phyloP scores from a whole-genome alignment of 352 stramenopile genomes.

The Phytophthora colocasiae region DNA sequence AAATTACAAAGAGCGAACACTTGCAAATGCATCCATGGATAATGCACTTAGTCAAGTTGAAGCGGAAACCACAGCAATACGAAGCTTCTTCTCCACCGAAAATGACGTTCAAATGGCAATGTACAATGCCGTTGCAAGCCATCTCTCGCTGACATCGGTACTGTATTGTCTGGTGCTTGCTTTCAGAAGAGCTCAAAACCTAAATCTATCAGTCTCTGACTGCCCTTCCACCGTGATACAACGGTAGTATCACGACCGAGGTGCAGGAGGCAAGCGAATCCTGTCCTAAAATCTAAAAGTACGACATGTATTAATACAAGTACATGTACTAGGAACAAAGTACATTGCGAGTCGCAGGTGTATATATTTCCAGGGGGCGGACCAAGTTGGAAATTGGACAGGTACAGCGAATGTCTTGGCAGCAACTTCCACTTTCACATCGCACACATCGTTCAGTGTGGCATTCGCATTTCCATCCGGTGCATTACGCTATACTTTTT shows the following conservation, averaged over 20 bases:
- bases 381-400: constrained; percentile 2
- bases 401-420: not conserved
- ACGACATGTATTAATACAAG: too few relatives aligned
- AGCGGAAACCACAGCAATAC: too few relatives aligned
- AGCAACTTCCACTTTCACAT: constrained; percentile 4
- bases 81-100: too few relatives aligned
- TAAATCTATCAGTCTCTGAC: too few relatives aligned
- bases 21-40: too few relatives aligned
- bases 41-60: too few relatives aligned
- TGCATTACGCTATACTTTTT: constrained; percentile 2
- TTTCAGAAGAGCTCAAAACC: too few relatives aligned
- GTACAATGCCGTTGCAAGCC: too few relatives aligned
- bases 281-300: too few relatives aligned
- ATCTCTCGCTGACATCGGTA: not conserved
- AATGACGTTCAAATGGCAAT: too few relatives aligned
- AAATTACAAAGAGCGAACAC: too few relatives aligned
- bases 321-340: too few relatives aligned
- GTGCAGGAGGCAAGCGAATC: not conserved
- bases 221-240: constrained; percentile 6
- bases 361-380: constrained; percentile 1
- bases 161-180: not conserved
- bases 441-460: constrained; percentile 13
- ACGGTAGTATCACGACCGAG: constrained; percentile 3
- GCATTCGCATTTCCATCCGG: constrained; percentile 25
- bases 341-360: not conserved